phyloP scores from a whole-genome alignment of 139 green algal species.

The Chlamydomonas sp. region DNA sequence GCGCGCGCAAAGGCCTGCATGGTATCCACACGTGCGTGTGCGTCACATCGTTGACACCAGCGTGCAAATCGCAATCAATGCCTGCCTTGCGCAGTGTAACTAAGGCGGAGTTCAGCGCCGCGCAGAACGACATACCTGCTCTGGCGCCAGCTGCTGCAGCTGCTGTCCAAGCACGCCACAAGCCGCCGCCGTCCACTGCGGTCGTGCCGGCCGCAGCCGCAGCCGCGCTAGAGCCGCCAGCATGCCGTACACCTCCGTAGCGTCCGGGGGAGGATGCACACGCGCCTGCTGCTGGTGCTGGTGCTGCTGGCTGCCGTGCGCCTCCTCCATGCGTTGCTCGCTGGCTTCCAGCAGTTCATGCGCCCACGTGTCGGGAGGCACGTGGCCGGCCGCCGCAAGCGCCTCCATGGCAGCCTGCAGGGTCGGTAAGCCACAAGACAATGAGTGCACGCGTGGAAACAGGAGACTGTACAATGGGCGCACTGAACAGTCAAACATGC shows the following conservation, averaged over 20 bases:
- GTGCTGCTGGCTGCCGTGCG: too few species aligned
- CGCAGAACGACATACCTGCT: background rate
- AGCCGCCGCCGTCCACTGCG: background rate
- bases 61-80: too few species aligned
- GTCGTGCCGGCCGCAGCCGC: background rate
- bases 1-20: too few species aligned
- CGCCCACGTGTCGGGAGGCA: slow-evolving; percentile 12
- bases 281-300: too few species aligned
- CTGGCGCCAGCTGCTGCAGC: slow-evolving; percentile 4
- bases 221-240: slow-evolving; percentile 3
- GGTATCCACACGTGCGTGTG: too few species aligned
- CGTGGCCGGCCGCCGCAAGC: background rate
- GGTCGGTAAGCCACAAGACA: background rate
- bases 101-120: background rate
- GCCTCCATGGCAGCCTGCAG: slow-evolving; percentile 1
- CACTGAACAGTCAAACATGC: too few species aligned
- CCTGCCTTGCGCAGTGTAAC: background rate
- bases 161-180: background rate
- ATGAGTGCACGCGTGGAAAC: background rate
- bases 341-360: slow-evolving; percentile 11
- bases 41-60: too few species aligned
- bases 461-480: too few species aligned
- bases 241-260: slow-evolving; percentile 30
- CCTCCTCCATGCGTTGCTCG: background rate
- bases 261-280: background rate